Conservation (phyloP, 1,139 yeast genomes). For the Candida mesenterica region DNA sequence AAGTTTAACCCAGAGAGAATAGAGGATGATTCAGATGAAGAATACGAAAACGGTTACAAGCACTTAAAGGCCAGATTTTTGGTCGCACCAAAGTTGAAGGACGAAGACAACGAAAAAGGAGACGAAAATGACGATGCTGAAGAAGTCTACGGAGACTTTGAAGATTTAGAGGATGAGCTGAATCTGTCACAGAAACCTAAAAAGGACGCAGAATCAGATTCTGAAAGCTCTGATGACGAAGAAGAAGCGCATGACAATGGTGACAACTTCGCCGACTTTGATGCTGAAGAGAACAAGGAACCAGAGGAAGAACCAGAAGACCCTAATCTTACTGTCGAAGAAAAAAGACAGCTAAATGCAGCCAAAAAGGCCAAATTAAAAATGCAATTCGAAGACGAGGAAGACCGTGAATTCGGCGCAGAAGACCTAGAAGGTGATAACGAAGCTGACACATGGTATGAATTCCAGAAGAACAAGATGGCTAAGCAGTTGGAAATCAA, state of each 20-base stretch:
- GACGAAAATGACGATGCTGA: slow-evolving; percentile 46
- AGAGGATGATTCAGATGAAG: slow-evolving; percentile 32
- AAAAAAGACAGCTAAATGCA: slow-evolving; percentile 78
- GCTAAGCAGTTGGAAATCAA: slow-evolving; percentile 95
- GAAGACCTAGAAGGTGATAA: slow-evolving; percentile 73
- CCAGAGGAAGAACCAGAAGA: slow-evolving; percentile 36
- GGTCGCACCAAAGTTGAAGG: slow-evolving; percentile 59
- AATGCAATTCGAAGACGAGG: slow-evolving; percentile 89
- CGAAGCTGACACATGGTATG: slow-evolving; percentile 95
- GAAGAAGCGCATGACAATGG: slow-evolving; percentile 54
- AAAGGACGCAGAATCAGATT: slow-evolving; percentile 25
- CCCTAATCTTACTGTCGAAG: slow-evolving; percentile 53
- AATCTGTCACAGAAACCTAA: slow-evolving; percentile 6
- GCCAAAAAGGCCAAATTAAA: slow-evolving; percentile 85
- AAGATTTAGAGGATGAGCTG: slow-evolving; percentile 57
- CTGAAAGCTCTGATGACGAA: slow-evolving; percentile 35
- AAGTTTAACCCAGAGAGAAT: slow-evolving; percentile 49
- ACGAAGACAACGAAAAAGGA: slow-evolving; percentile 34
- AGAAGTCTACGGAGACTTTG: slow-evolving; percentile 74
- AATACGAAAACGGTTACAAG: slow-evolving; percentile 47
- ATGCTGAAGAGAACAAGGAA: slow-evolving; percentile 46
- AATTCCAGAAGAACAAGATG: slow-evolving; percentile 93
- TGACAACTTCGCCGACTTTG: slow-evolving; percentile 58
- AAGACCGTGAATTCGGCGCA: slow-evolving; percentile 71
- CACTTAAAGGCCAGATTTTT: slow-evolving; percentile 59